Evolutionary conservation across 805 yeast genomes (phyloP), one percentile per base, ranked within the genome.

Genomic region (Tetrapisispora arboricola): DNA sequence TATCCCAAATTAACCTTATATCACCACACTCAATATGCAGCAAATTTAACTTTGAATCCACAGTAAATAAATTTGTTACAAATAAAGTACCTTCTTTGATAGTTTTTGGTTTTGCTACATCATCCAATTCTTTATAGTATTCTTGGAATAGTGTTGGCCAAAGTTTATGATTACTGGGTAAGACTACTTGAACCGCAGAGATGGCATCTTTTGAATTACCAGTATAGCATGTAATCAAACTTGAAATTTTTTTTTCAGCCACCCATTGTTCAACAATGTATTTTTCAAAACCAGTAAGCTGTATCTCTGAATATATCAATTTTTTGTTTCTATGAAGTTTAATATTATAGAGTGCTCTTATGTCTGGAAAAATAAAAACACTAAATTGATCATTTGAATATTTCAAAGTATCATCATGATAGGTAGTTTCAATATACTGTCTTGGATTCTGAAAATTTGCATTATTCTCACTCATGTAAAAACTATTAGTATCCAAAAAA

Each of bases 241-340:
- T 70, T 20, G 84, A 78, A 11, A 76, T 64, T 32, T 73, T 68
- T 34, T 97, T 67, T 44, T 78, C 79, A 26, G 81, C 71, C 3
- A 84, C 80, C 98, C 98, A 92, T 60, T 90, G 96, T 58, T 92
- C 97, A 10, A 90, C 95, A 29, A 92, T 68, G 58, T 92, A 92
- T 13, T 84, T 73, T 60, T 92, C 97, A 56, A 82, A 86, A 1
- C 98, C 97, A 1, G 67, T 51, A 19, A 81, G 67, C 9, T 61
- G 63, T 4, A 77, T 60, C 40, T 67, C 70, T 35, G 73, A 74
- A 27, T 70, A 74, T 4, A 43, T 42, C 44, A 66, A 60, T 38
- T 65, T 70, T 36, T 59, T 57, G 12, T 61, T 51, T 44, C 67
- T 61, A 32, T 66, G 70, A 39, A 67, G 53, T 43, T 65, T 64